A percentile compares a stretch with the other conserved stretches of the same genome.
These are phyloP conservation scores for Actinidia arguta DNA, from an alignment of 179 eudicot genomes.

Conservation along the genomic window DNA sequence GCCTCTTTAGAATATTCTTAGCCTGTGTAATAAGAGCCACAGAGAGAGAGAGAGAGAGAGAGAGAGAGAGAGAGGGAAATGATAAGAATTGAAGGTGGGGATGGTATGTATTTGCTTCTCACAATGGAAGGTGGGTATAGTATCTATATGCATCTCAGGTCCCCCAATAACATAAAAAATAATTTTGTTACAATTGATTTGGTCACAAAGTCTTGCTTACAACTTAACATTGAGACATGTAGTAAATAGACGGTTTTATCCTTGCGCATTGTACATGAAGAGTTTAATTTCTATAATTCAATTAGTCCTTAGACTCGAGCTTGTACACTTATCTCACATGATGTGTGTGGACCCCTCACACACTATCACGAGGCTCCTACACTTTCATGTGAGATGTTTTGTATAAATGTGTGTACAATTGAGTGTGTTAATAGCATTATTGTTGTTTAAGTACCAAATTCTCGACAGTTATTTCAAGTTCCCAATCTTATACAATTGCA, in stretches of 20 bases:
- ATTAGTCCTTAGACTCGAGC: not conserved
- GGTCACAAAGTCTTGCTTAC: too few species aligned
- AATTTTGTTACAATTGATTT: not conserved
- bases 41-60: not conserved
- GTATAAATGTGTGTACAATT: too few species aligned
- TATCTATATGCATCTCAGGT: not conserved
- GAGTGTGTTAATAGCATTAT: too few species aligned
- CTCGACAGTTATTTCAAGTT: not conserved
- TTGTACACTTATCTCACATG: not conserved
- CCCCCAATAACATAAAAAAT: not conserved
- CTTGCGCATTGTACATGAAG: too few species aligned
- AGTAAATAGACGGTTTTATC: too few species aligned
- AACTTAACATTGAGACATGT: too few species aligned
- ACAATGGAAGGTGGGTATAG: not conserved
- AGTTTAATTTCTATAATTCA: not conserved
- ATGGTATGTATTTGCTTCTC: not conserved
- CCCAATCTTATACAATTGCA: too few species aligned
- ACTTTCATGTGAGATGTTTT: too few species aligned
- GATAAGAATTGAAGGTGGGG: not conserved
- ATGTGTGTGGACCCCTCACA: too few species aligned
- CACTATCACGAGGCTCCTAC: too few species aligned
- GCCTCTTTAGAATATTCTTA: slow-evolving; percentile 11
- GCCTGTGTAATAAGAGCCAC: not conserved
- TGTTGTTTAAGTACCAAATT: not conserved
- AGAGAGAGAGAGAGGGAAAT: too few species aligned